Conservation (phyloP, 225 moss, liverwort and hornwort species). For the Pseudisothecium myosuroides region DNA sequence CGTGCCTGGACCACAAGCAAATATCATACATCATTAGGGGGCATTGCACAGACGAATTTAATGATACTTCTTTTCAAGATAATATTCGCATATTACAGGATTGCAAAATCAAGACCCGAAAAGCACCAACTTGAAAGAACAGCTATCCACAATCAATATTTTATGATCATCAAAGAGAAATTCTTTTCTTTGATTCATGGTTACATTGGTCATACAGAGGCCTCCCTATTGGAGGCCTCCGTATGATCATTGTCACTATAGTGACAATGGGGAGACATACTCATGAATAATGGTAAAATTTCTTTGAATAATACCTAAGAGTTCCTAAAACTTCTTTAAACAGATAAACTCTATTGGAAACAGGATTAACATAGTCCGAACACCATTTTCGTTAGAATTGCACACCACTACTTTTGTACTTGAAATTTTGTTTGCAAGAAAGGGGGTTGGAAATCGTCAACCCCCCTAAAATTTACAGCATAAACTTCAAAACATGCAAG, state of each 20-base stretch:
- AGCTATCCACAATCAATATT: background rate
- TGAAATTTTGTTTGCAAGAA: background rate
- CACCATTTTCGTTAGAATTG: background rate
- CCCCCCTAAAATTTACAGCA: background rate
- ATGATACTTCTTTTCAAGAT: background rate
- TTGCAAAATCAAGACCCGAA: background rate
- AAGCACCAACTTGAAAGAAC: background rate
- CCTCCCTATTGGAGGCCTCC: background rate
- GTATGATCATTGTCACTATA: background rate
- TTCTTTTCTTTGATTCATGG: background rate
- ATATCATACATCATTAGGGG: background rate
- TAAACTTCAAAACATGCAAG: background rate
- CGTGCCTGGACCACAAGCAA: constrained; percentile 34
- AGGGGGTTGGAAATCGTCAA: background rate
- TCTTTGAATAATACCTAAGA: background rate
- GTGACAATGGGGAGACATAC: background rate
- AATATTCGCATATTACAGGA: background rate
- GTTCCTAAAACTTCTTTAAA: background rate
- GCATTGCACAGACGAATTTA: background rate
- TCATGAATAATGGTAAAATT: background rate
- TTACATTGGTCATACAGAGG: background rate
- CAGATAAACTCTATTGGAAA: no score
- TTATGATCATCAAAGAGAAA: no score
- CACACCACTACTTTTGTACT: background rate
- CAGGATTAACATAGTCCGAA: background rate